phyloP scores from a whole-genome alignment of 495 filamentous ascomycete species.

The Xylaria intraflava region DNA sequence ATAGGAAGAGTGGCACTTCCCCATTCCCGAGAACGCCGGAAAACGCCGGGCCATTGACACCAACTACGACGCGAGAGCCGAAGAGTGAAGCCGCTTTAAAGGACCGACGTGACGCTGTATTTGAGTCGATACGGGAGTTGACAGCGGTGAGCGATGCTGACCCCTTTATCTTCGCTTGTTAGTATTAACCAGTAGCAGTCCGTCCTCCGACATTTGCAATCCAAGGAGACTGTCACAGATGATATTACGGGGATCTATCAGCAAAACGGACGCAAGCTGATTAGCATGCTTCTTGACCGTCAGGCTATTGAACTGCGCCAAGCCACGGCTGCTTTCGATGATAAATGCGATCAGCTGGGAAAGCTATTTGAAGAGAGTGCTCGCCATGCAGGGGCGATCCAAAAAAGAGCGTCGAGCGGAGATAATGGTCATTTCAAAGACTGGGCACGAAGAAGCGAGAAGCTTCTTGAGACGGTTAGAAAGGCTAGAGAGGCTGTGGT shows the following conservation, averaged over 20 bases:
- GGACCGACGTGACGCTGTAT: neutral
- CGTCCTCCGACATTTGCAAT: neutral
- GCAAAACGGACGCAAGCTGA: neutral
- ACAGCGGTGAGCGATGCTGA: neutral
- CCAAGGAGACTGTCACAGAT: constrained; percentile 2
- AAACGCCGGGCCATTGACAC: neutral
- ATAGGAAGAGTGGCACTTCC: neutral
- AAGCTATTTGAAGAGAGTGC: neutral
- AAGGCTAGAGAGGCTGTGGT: neutral
- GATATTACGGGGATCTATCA: constrained; percentile 2
- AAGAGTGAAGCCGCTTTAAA: constrained; percentile 2
- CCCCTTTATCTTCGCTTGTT: neutral
- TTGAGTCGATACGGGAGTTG: neutral
- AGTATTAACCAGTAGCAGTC: neutral
- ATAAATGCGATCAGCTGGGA: neutral
- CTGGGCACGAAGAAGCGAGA: neutral
- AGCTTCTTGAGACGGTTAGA: neutral
- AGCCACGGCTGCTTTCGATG: neutral
- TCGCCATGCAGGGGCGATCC: neutral
- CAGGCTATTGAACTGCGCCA: constrained; percentile 8
- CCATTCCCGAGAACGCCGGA: neutral
- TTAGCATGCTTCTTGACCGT: neutral
- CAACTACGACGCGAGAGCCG: neutral
- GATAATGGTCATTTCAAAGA: neutral
- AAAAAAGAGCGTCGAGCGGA: neutral